These are phyloP conservation scores for Coriaria nepalensis DNA, from an alignment of 306 rosid species.

Conservation along the genomic window DNA sequence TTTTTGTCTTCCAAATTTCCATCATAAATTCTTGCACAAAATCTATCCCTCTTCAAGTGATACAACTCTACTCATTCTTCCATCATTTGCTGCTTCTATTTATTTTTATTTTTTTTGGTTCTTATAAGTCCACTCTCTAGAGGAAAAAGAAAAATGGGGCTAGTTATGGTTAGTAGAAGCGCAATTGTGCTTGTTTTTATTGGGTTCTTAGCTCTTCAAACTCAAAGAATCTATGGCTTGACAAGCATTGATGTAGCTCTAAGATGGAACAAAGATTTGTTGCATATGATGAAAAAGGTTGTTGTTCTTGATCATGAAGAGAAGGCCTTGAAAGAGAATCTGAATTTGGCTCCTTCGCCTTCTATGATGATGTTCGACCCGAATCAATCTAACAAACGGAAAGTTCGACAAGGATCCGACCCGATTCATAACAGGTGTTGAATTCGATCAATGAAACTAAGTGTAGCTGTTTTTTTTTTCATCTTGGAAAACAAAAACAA, in stretches of 20 bases:
- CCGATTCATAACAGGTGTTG: constrained; percentile 11
- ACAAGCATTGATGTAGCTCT: constrained; percentile 9
- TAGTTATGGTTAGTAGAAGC: constrained; percentile 1
- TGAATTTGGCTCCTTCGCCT: constrained; percentile 9
- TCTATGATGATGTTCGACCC: constrained; percentile 5
- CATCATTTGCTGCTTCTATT: neutral
- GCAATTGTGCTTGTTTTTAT: constrained; percentile 1
- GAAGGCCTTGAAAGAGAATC: constrained; percentile 1
- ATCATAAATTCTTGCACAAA: too few species aligned
- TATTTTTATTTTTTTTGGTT: neutral
- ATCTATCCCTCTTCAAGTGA: too few species aligned
- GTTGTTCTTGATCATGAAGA: neutral
- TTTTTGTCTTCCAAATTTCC: neutral
- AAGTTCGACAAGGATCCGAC: constrained; percentile 15
- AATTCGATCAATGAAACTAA: neutral
- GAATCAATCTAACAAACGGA: constrained; percentile 10
- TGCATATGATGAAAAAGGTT: neutral
- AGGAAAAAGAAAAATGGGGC: neutral
- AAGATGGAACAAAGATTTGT: constrained; percentile 4
- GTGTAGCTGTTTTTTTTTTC: too few species aligned
- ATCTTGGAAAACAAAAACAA: too few species aligned
- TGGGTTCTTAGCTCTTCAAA: constrained; percentile 1
- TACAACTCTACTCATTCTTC: neutral
- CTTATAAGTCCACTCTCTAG: neutral
- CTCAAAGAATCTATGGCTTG: constrained; percentile 1